Evolutionary conservation across 768 basidiomycete genomes (phyloP).

Genomic region (Russula dissimulans): DNA sequence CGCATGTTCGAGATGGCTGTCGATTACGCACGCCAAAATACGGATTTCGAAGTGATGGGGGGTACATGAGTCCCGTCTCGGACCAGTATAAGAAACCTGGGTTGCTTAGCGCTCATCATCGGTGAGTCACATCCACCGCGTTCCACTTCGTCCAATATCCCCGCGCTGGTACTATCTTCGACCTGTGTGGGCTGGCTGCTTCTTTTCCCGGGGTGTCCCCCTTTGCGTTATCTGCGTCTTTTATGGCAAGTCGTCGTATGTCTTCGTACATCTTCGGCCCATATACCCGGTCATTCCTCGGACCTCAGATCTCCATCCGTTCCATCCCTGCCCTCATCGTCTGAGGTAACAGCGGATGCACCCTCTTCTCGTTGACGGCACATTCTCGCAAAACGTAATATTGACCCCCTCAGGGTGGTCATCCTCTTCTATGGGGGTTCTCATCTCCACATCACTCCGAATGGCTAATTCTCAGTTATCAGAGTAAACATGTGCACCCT

Average conservation of each 20-base stretch:
- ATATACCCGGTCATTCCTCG: background rate
- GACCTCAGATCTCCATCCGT: background rate
- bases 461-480: slow-evolving; percentile 6
- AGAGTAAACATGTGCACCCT: slow-evolving; percentile 84
- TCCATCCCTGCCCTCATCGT: background rate
- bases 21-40: slow-evolving; percentile 89
- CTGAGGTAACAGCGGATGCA: background rate
- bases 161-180: background rate
- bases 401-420: background rate
- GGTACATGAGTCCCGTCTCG: slow-evolving; percentile 93
- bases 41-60: slow-evolving; percentile 91
- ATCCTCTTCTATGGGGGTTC: background rate
- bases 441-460: background rate
- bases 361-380: background rate
- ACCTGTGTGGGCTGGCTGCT: no score
- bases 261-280: background rate
- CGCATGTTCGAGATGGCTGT: slow-evolving; percentile 99
- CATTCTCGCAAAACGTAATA: background rate
- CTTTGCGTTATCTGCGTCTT: background rate
- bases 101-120: slow-evolving; percentile 74
- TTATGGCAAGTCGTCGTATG: background rate
- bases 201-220: background rate
- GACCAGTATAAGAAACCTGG: slow-evolving; percentile 97
- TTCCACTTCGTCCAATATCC: background rate
- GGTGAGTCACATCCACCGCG: slow-evolving; percentile 45